These are phyloP conservation scores for Smallanthus sonchifolius DNA, from an alignment of 129 eudicot genomes.

Conservation along the genomic window DNA sequence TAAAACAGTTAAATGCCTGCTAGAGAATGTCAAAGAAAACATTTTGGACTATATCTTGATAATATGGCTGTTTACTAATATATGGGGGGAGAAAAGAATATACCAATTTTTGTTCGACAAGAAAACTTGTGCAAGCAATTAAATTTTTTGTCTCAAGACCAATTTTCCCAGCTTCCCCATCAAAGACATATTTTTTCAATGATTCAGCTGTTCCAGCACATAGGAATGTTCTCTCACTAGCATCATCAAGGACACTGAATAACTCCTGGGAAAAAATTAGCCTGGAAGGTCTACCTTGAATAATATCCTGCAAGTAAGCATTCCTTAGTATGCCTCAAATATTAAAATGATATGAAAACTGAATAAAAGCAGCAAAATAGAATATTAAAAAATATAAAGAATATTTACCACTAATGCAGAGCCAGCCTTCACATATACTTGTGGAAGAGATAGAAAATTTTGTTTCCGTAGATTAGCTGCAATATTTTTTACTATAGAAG, in stretches of 20 bases:
- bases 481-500: slow-evolving; percentile 49
- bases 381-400: background rate
- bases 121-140: slow-evolving; percentile 76
- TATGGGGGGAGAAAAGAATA: background rate
- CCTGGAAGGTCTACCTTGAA: slow-evolving; percentile 64
- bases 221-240: slow-evolving; percentile 78
- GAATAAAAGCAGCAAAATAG: background rate
- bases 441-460: slow-evolving; percentile 58
- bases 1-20: background rate
- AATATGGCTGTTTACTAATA: background rate
- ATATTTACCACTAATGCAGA: slow-evolving; percentile 53
- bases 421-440: slow-evolving; percentile 71
- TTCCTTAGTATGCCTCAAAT: background rate
- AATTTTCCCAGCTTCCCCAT: slow-evolving; percentile 68
- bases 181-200: slow-evolving; percentile 67
- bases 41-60: slow-evolving; percentile 1
- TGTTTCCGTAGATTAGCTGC: slow-evolving; percentile 51
- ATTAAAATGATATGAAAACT: background rate
- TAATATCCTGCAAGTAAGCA: slow-evolving; percentile 53
- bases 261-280: slow-evolving; percentile 61
- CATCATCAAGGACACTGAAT: slow-evolving; percentile 69
- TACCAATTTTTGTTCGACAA: slow-evolving; percentile 91
- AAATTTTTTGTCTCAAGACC: slow-evolving; percentile 68
- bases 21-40: background rate
- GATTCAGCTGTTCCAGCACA: slow-evolving; percentile 87